Conservation (phyloP, 2,329 filamentous ascomycete species). For the Fusarium sp. region DNA sequence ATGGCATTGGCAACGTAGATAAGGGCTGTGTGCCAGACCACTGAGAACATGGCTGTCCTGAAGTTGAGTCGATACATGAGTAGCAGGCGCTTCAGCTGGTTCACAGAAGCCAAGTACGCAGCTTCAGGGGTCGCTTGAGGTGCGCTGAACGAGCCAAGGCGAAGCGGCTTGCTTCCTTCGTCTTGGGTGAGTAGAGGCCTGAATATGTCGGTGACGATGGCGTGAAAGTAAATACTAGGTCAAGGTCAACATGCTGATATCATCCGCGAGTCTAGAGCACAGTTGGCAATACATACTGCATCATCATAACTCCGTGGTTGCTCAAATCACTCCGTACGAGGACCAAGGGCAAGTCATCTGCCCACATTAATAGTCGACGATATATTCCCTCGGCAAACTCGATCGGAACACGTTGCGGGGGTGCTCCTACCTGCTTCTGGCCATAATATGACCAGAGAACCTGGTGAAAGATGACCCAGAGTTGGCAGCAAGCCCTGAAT, state of each 20-base stretch:
- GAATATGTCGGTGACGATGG: slow-evolving; percentile 32
- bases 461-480: not conserved
- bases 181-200: slow-evolving; percentile 38
- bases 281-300: slow-evolving; percentile 14
- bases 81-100: slow-evolving; percentile 50
- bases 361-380: slow-evolving; percentile 1
- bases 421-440: not conserved
- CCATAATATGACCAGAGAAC: slow-evolving; percentile 1
- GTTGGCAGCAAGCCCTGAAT: not conserved
- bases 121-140: slow-evolving; percentile 34
- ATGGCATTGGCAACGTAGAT: slow-evolving; percentile 51
- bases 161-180: not conserved
- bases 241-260: not conserved
- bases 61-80: slow-evolving; percentile 47
- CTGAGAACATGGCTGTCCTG: slow-evolving; percentile 45
- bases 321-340: not conserved
- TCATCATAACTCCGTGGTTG: slow-evolving; percentile 41
- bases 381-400: slow-evolving; percentile 1
- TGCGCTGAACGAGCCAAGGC: slow-evolving; percentile 39
- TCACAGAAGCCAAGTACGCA: slow-evolving; percentile 45
- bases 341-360: not conserved
- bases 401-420: not conserved
- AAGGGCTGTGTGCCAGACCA: slow-evolving; percentile 52
- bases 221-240: slow-evolving; percentile 35
- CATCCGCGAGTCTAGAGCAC: not conserved